Evolutionary conservation across 2,329 filamentous ascomycete genomes (phyloP).

Genomic region (Sclerotinia minor): DNA sequence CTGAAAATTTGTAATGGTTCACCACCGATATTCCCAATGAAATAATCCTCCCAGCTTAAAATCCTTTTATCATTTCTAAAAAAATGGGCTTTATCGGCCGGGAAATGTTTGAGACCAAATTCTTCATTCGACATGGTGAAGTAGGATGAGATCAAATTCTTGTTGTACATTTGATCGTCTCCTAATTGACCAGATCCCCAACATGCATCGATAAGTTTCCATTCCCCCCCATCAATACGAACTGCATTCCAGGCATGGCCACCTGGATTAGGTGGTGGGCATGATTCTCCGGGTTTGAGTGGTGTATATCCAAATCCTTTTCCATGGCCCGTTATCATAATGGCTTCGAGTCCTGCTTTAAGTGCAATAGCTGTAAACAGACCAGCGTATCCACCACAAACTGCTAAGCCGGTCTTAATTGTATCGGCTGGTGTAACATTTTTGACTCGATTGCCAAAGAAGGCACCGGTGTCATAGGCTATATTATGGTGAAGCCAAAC

Average conservation of each 20-base stretch:
- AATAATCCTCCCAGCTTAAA: conserved; percentile 80
- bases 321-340: conserved; percentile 75
- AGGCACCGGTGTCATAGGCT: conserved; percentile 75
- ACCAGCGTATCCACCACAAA: conserved; percentile 88
- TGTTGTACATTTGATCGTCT: conserved; percentile 56
- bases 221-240: conserved; percentile 78
- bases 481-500: conserved; percentile 96
- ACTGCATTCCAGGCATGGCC: conserved; percentile 94
- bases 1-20: conserved; percentile 50
- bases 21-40: conserved; percentile 58
- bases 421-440: conserved; percentile 70
- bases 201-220: conserved; percentile 89
- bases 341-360: conserved; percentile 74
- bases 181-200: conserved; percentile 83
- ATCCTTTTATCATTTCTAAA: conserved; percentile 71
- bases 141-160: conserved; percentile 64
- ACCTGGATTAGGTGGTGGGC: conserved; percentile 62
- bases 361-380: conserved; percentile 77
- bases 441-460: conserved; percentile 71
- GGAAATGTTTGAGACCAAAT: conserved; percentile 81
- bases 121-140: conserved; percentile 69
- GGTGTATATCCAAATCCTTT: conserved; percentile 78
- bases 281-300: conserved; percentile 60
- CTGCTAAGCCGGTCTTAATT: conserved; percentile 74
- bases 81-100: conserved; percentile 65